Conservation (phyloP, 2,329 filamentous ascomycete species). For the Paecilomyces niveus region DNA sequence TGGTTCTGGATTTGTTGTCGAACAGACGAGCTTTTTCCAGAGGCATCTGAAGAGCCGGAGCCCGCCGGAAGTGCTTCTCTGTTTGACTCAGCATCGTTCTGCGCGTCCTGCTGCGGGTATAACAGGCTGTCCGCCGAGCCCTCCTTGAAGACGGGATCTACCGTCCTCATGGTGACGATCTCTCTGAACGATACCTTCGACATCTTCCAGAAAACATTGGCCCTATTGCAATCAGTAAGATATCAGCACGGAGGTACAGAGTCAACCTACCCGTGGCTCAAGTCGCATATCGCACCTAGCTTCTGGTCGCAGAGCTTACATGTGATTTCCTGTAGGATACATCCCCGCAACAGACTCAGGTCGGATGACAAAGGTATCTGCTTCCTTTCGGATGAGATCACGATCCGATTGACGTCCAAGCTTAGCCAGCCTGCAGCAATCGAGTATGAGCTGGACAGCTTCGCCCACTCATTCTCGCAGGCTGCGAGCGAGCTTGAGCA, state of each 20-base stretch:
- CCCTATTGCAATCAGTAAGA: constrained; percentile 12
- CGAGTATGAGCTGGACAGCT: constrained; percentile 30
- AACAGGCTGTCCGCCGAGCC: constrained; percentile 25
- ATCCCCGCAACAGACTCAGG: constrained; percentile 25
- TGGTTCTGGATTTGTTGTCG: constrained; percentile 31
- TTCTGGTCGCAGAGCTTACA: constrained; percentile 34
- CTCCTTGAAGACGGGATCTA: constrained; percentile 27
- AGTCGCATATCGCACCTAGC: constrained; percentile 25
- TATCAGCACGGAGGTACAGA: not conserved
- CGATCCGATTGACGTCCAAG: constrained; percentile 30
- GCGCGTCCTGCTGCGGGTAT: constrained; percentile 14
- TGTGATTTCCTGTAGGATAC: constrained; percentile 28
- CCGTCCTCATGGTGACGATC: constrained; percentile 33
- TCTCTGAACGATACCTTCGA: constrained; percentile 32
- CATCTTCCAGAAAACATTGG: constrained; percentile 34
- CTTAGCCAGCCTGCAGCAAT: constrained; percentile 31
- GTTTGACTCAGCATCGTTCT: constrained; percentile 2
- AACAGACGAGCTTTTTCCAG: constrained; percentile 14
- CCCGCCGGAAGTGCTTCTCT: constrained; percentile 1
- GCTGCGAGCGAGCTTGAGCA: constrained; percentile 35
- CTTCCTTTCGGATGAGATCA: constrained; percentile 28
- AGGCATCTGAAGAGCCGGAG: constrained; percentile 10
- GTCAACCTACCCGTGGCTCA: constrained; percentile 28
- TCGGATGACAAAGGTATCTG: constrained; percentile 30
- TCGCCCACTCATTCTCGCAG: constrained; percentile 36